phyloP scores from a whole-genome alignment of 208 protist genomes.

The Crithidia acanthocephali region DNA sequence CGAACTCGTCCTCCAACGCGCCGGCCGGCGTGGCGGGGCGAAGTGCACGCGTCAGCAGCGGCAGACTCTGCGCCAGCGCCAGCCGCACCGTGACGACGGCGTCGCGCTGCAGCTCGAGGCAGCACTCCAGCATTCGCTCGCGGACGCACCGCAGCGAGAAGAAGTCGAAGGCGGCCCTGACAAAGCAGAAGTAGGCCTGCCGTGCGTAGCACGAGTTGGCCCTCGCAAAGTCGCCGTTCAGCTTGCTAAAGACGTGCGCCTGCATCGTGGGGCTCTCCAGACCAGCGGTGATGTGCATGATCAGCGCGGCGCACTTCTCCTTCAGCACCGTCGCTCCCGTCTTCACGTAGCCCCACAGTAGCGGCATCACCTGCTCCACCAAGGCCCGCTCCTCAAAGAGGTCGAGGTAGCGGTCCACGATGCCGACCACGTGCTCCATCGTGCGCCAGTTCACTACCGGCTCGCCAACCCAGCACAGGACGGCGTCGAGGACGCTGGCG shows the following conservation, averaged over 20 bases:
- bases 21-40: slow-evolving; percentile 31
- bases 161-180: slow-evolving; percentile 50
- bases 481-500: slow-evolving; percentile 42
- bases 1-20: slow-evolving; percentile 72
- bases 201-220: slow-evolving; percentile 72
- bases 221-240: slow-evolving; percentile 87
- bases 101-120: slow-evolving; percentile 83
- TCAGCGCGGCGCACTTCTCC: slow-evolving; percentile 59
- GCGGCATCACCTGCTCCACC: slow-evolving; percentile 69
- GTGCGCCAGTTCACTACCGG: slow-evolving; percentile 71
- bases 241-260: slow-evolving; percentile 79
- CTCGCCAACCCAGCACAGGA: slow-evolving; percentile 47
- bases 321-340: slow-evolving; percentile 68
- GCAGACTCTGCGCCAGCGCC: slow-evolving; percentile 58
- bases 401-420: slow-evolving; percentile 61
- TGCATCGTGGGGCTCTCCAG: slow-evolving; percentile 48
- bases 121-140: slow-evolving; percentile 82
- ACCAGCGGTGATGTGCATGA: slow-evolving; percentile 54
- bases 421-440: slow-evolving; percentile 64
- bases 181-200: slow-evolving; percentile 71
- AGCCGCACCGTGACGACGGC: slow-evolving; percentile 73
- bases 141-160: slow-evolving; percentile 85
- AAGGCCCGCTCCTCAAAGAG: slow-evolving; percentile 61
- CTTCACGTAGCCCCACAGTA: slow-evolving; percentile 63
- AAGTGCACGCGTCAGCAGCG: slow-evolving; percentile 53